Evolutionary conservation across 768 basidiomycete species (phyloP), one percentile per base, ranked within the genome.

Genomic region (Lentinus brumalis): DNA sequence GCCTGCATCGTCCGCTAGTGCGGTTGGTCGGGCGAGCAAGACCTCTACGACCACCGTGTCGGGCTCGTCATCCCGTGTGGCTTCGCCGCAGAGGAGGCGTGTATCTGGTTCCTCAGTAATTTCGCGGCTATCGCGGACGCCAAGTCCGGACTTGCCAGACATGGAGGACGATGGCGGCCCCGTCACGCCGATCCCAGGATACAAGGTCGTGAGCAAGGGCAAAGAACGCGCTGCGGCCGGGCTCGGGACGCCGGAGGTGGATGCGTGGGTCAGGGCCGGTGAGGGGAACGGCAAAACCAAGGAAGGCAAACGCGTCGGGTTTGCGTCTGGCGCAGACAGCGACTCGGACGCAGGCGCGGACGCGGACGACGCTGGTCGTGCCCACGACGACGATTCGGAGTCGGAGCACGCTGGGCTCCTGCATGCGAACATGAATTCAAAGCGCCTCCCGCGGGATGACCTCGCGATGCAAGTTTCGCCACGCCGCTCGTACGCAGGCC

Each of bases 171-270:
- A 69, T 21, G 62, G 35, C 16, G 62, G 62, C 5, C 72, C 73
- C 0, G 66, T 73, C 35, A 75, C 77, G 4, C 76, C 75, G 1
- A 66, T 74, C 30, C 68, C 73, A 12, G 58, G 61, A 59, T 50
- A 66, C 57, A 57, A 72, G 68, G 67, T 66, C 57, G 21, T 26
- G 21, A 26, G 21, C 21, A 64, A 67, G 50, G 53, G 55, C 21
- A 57, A 69, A 51, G 66, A 56, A 18, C 54, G 58, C 12, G 59
- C 63, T 55, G 73, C 81, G 15, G 69, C 83, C 16, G 80, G 81
- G 15, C 71, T 83, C n/a, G 80, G 77, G 4, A 81, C 81, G 21
- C 85, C 85, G 4, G 84, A 86, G 57, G 78, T 83, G 15, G 77
- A 79, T 59, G 70, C 69, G 31, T 82, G 86, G 86, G 75, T 81